Percentiles rank a stretch among this genome's conserved stretches.
phyloP scores from a whole-genome alignment of 805 yeast species.

The Tetrapisispora fleetii region DNA sequence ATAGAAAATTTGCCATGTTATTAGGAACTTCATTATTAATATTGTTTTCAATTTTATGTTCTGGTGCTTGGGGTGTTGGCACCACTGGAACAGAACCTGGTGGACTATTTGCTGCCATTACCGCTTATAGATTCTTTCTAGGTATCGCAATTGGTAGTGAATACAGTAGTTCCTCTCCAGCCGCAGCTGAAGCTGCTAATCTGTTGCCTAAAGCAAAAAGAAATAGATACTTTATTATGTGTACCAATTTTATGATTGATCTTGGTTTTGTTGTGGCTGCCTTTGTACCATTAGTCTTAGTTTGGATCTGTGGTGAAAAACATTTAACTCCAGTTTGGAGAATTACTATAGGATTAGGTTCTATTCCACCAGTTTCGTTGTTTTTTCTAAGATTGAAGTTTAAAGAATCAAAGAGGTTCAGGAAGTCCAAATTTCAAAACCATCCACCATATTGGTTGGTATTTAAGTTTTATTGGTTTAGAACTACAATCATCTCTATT shows the following conservation, averaged over 20 bases:
- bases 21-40: slow-evolving; percentile 67
- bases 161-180: slow-evolving; percentile 88
- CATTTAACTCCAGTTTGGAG: slow-evolving; percentile 86
- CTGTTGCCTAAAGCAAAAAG: slow-evolving; percentile 70
- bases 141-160: slow-evolving; percentile 94
- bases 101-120: slow-evolving; percentile 63
- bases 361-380: slow-evolving; percentile 71
- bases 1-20: slow-evolving; percentile 79
- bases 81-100: slow-evolving; percentile 49
- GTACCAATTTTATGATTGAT: slow-evolving; percentile 84
- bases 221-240: slow-evolving; percentile 82
- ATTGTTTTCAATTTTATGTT: slow-evolving; percentile 63
- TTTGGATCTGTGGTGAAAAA: slow-evolving; percentile 68
- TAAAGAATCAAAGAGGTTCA: slow-evolving; percentile 63
- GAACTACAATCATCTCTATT: slow-evolving; percentile 57
- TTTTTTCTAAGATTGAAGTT: slow-evolving; percentile 70
- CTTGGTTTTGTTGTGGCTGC: slow-evolving; percentile 74
- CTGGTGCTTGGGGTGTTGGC: slow-evolving; percentile 81
- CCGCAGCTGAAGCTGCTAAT: slow-evolving; percentile 85
- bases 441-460: slow-evolving; percentile 57
- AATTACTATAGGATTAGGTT: slow-evolving; percentile 81
- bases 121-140: slow-evolving; percentile 75
- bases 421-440: slow-evolving; percentile 57
- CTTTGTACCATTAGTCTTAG: slow-evolving; percentile 74
- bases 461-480: slow-evolving; percentile 75